Conservation (phyloP, 768 basidiomycete species). For the Strobilomyces echinocephalus region DNA sequence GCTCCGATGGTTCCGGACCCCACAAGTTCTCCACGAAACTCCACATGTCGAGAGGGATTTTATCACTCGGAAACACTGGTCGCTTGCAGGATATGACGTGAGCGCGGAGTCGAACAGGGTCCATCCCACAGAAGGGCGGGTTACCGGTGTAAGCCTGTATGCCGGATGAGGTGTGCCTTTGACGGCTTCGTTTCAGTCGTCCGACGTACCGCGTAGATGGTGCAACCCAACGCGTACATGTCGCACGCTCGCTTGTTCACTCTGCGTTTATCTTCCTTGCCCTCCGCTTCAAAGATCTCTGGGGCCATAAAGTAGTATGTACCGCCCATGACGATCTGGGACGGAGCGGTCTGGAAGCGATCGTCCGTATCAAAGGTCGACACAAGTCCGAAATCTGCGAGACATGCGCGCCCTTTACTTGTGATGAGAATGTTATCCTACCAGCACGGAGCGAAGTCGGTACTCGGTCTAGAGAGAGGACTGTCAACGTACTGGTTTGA, state of each 20-base stretch:
- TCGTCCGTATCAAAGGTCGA: conserved; percentile 17
- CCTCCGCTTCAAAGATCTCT: conserved; percentile 13
- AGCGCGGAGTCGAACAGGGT: background rate
- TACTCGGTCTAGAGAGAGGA: background rate
- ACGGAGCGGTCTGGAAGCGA: conserved; percentile 7
- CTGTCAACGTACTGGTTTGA: conserved; percentile 26
- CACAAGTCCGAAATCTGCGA: conserved; percentile 47
- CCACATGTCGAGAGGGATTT: conserved; percentile 25
- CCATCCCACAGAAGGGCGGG: conserved; percentile 5
- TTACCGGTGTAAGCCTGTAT: conserved; percentile 17
- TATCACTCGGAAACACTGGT: conserved; percentile 14
- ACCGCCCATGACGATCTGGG: conserved; percentile 10
- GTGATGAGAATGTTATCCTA: conserved; percentile 48
- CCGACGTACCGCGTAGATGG: conserved; percentile 34
- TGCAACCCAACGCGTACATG: conserved; percentile 40
- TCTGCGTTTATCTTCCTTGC: background rate
- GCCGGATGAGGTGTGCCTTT: background rate
- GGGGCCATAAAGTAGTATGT: conserved; percentile 25
- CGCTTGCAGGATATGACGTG: conserved; percentile 1
- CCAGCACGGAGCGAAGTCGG: conserved; percentile 7
- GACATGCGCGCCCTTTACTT: conserved; percentile 36
- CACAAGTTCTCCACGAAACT: conserved; percentile 30
- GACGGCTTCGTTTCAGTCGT: too few species aligned
- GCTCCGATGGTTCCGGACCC: conserved; percentile 10
- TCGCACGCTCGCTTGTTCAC: conserved; percentile 32